Evolutionary conservation across 2,329 filamentous ascomycete genomes (phyloP).

Genomic region (Cladobotryum mycophilum): DNA sequence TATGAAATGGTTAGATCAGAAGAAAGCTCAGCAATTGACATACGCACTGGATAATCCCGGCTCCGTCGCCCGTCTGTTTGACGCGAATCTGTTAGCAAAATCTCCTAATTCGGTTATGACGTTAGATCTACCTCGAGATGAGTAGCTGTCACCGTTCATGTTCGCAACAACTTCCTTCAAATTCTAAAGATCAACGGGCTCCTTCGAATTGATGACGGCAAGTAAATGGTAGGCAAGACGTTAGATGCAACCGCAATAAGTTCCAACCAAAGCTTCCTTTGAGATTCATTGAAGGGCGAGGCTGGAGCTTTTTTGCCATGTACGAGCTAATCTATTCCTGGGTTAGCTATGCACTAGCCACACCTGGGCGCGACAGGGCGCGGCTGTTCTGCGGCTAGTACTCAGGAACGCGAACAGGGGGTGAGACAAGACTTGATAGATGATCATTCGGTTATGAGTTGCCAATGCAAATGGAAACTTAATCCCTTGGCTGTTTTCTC

Average conservation of each 20-base stretch:
- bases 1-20: conserved; percentile 18
- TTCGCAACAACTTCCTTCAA: conserved; percentile 22
- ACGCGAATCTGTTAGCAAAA: conserved; percentile 17
- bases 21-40: conserved; percentile 1
- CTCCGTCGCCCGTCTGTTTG: conserved; percentile 44
- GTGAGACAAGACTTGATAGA: not conserved
- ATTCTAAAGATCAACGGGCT: conserved; percentile 11
- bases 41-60: conserved; percentile 49
- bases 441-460: no score
- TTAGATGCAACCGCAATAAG: conserved; percentile 24
- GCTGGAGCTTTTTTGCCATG: conserved; percentile 40
- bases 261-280: conserved; percentile 18
- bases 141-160: conserved; percentile 85
- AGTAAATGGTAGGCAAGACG: conserved; percentile 13
- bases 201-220: conserved; percentile 15
- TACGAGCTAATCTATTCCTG: conserved; percentile 21
- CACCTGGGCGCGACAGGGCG: not conserved
- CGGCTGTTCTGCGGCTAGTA: conserved; percentile 12
- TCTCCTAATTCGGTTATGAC: conserved; percentile 16
- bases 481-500: no score
- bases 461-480: no score
- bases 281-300: conserved; percentile 23
- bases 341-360: conserved; percentile 4
- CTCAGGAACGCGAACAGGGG: not conserved
- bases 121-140: conserved; percentile 61